phyloP scores from a whole-genome alignment of 371 early-diverging fungal species.

The Apophysomyces elegans region DNA sequence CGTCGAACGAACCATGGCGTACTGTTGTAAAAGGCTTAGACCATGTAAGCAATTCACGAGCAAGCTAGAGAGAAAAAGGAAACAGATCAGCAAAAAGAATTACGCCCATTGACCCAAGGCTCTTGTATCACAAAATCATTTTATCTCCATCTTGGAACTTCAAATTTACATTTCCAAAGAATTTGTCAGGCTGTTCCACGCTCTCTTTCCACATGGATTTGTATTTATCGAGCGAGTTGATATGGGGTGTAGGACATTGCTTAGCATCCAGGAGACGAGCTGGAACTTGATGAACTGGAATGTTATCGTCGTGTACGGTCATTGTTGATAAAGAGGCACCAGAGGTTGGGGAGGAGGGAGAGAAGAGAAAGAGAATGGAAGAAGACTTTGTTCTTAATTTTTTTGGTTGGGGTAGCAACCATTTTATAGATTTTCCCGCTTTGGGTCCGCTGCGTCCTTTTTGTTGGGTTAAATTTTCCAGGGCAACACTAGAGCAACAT shows the following conservation, averaged over 20 bases:
- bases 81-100: constrained; percentile 3
- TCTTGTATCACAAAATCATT: no score
- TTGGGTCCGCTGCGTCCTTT: constrained; percentile 7
- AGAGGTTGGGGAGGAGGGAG: neutral
- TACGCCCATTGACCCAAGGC: neutral
- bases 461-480: constrained; percentile 11
- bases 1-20: constrained; percentile 63
- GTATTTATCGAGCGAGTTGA: constrained; percentile 81
- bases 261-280: constrained; percentile 53
- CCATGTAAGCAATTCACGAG: constrained; percentile 78
- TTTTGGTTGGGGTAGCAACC: constrained; percentile 6
- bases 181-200: constrained; percentile 78
- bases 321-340: neutral
- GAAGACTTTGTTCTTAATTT: neutral
- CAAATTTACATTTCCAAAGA: constrained; percentile 78
- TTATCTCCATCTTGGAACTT: no score
- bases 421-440: constrained; percentile 12
- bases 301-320: constrained; percentile 8
- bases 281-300: constrained; percentile 56
- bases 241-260: constrained; percentile 67
- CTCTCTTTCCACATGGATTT: constrained; percentile 76
- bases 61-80: constrained; percentile 50
- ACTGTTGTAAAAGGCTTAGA: constrained; percentile 76
- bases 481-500: constrained; percentile 9
- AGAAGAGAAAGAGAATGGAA: neutral